phyloP scores from a whole-genome alignment of 2,329 filamentous ascomycete genomes.

The Trichoderma hamatum region DNA sequence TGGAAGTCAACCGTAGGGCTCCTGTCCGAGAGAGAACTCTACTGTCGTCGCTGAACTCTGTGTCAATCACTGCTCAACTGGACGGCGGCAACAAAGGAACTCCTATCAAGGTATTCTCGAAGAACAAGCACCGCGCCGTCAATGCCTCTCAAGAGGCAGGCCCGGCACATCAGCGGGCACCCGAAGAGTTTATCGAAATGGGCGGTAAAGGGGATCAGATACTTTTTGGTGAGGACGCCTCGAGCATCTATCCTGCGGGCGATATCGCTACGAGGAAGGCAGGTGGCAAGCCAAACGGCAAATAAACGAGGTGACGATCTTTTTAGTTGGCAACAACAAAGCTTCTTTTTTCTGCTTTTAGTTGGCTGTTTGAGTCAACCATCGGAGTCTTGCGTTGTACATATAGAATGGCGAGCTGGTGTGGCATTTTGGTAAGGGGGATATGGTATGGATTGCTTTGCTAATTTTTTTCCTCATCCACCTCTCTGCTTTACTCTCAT shows the following conservation, averaged over 20 bases:
- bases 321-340: not conserved
- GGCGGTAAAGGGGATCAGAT: conserved; percentile 84
- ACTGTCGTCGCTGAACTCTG: conserved; percentile 78
- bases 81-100: conserved; percentile 60
- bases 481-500: not conserved
- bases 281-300: conserved; percentile 35
- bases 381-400: conserved; percentile 23
- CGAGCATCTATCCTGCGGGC: conserved; percentile 51
- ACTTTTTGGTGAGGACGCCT: conserved; percentile 68
- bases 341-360: conserved; percentile 8
- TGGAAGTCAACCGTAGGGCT: conserved; percentile 85
- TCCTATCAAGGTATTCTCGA: conserved; percentile 73
- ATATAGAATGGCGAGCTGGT: conserved; percentile 25
- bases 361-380: conserved; percentile 17
- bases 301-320: conserved; percentile 23
- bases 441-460: conserved; percentile 14
- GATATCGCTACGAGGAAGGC: conserved; percentile 39
- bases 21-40: conserved; percentile 81
- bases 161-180: conserved; percentile 67
- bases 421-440: conserved; percentile 13
- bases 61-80: conserved; percentile 57
- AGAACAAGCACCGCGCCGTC: conserved; percentile 58
- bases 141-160: conserved; percentile 59
- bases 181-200: conserved; percentile 79
- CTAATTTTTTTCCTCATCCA: not conserved